Conservation (phyloP, 352 stramenopile species). For the Phytophthora multivora region DNA sequence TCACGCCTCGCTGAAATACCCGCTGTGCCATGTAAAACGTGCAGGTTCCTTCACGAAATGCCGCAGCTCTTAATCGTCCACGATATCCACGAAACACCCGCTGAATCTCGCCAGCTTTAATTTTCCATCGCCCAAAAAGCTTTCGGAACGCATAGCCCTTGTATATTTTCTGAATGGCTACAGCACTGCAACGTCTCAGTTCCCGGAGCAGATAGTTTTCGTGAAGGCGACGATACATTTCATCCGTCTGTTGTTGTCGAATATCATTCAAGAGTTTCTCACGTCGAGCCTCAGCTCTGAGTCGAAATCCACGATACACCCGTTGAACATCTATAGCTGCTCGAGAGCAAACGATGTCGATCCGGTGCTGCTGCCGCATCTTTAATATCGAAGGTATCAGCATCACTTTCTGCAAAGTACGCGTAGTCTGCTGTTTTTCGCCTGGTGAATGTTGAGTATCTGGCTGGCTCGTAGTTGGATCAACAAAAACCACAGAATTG, state of each 20-base stretch:
- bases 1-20: constrained; percentile 64
- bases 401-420: constrained; percentile 35
- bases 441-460: neutral
- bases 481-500: constrained; percentile 53
- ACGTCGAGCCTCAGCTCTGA: constrained; percentile 53
- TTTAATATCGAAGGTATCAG: constrained; percentile 57
- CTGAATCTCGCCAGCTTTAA: constrained; percentile 48
- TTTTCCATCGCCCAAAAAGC: constrained; percentile 35
- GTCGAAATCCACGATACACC: constrained; percentile 58
- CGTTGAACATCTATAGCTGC: constrained; percentile 54
- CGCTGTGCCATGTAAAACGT: constrained; percentile 74
- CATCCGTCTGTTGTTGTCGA: constrained; percentile 55
- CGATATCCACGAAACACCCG: constrained; percentile 57
- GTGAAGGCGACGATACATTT: constrained; percentile 40
- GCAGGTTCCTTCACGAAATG: constrained; percentile 68
- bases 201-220: constrained; percentile 51
- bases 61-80: constrained; percentile 55
- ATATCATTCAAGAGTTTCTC: constrained; percentile 49
- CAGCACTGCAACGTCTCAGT: constrained; percentile 43
- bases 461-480: constrained; percentile 10
- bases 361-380: constrained; percentile 32
- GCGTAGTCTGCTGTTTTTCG: neutral
- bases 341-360: constrained; percentile 22
- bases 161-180: constrained; percentile 64
- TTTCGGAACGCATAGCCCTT: constrained; percentile 49